Base-by-base conservation (phyloP, 441 rosid genomes). In the Pelargonium cotyledonis region DNA sequence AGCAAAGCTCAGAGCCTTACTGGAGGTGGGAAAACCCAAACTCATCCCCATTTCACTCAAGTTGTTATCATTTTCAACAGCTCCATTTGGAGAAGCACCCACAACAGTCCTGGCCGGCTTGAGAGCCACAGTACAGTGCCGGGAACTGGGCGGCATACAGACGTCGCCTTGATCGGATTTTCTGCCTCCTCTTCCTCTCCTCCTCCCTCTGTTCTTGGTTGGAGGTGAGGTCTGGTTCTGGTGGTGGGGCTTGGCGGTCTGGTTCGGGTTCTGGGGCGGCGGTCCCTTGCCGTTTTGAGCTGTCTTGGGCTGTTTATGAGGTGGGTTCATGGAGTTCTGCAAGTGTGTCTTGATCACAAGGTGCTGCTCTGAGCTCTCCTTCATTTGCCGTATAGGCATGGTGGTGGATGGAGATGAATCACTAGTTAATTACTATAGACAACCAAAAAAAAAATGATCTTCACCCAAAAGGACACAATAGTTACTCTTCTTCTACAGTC, bases 161-260 rank as follows among this genome's bases (percentile, higher is more conserved):
- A 80, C 90, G 67, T 91, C 96, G 8, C 85, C 85, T 78, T 90
- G 99, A 73, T 95, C 97, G 71, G 95, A 88, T 78, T 91, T 95
- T 75, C 88, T 74, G 23, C 97, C 97, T 51, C 99, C 99, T 70
- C 99, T 86, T n/a, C 92, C 91, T 75, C 96, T 88, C 63, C 97
- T 90, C 74, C 99, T 86, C 15, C 91, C 79, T 76, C 84, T 85
- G 66, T 73, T 84, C 75, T 85, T 95, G 0, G 82, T 49, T 9
- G 91, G 85, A 35, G 97, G 94, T 6, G 96, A 90, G 70, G 84
- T 74, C 77, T 85, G 91, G 76, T 67, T 79, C 76, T 85, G 91
- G 76, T 67, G 77, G 64, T 75, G 85, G 55, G 74, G 71, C 63
- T 86, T 84, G 49, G 79, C 18, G 72, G 70, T 75, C 90, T 43